Conservation (phyloP, 768 basidiomycete genomes). For the Leccinum imitatum region DNA sequence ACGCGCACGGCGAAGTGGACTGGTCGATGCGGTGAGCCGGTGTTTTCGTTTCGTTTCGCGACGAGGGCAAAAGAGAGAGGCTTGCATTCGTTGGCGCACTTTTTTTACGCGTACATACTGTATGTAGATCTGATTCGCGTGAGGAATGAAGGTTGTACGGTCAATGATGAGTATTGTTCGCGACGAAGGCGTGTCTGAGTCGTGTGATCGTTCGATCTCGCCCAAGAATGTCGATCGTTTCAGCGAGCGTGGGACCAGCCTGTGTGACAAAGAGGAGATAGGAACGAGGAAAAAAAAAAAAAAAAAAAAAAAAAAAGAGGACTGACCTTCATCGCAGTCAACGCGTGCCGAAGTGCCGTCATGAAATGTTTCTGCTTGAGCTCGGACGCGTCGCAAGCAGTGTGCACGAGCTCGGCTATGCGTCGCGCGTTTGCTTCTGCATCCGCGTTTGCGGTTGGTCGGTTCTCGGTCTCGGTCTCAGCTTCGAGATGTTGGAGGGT, state of each 20-base stretch:
- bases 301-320: not conserved
- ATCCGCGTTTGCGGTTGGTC: not conserved
- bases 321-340: slow-evolving; percentile 83
- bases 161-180: not conserved
- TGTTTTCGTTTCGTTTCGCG: too few relatives aligned
- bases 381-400: slow-evolving; percentile 40
- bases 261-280: slow-evolving; percentile 13
- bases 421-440: not conserved
- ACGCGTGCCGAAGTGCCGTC: slow-evolving; percentile 69
- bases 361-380: slow-evolving; percentile 57
- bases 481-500: slow-evolving; percentile 6
- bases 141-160: too few relatives aligned
- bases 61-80: too few relatives aligned
- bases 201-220: slow-evolving; percentile 22
- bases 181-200: slow-evolving; percentile 14
- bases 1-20: slow-evolving; percentile 92
- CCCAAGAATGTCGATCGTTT: slow-evolving; percentile 41
- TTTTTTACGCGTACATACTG: too few relatives aligned
- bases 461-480: not conserved
- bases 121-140: not conserved
- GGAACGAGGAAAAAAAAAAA: not conserved
- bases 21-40: slow-evolving; percentile 58
- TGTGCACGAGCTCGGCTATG: slow-evolving; percentile 39
- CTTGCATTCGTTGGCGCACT: too few relatives aligned
- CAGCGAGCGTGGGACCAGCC: slow-evolving; percentile 44